Evolutionary conservation across 2,329 filamentous ascomycete genomes (phyloP), one percentile per base, ranked within the genome.

Genomic region (Fusarium concolor): DNA sequence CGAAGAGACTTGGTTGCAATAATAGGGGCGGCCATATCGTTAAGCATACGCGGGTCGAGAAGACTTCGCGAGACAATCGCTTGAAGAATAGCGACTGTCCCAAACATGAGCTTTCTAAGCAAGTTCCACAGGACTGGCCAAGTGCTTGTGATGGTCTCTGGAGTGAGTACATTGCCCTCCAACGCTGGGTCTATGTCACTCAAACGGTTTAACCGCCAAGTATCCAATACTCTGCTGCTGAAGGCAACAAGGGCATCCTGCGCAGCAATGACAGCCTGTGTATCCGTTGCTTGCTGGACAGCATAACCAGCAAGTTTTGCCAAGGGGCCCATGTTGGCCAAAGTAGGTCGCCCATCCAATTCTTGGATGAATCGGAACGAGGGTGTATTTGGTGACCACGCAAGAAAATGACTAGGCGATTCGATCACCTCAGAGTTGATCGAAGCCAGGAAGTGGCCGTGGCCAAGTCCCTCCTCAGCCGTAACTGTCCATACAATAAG

Each of bases 121-220:
- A 95, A 78, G 67, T 89, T 89, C 91, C 92, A 95, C 7, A 97
- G 82, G 29, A 86, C 81, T 1, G 91, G 90, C 75, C 91, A 87
- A 0, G 93, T 93, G 18, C 79, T 87, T 63, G 87, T 84, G 35
- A 89, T 76, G 0, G 92, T 90, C 56, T 92, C 88, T 1, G 87
- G 83, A 22, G 89, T 87, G 9, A 97, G 79, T 52, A 84, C 86
- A 10, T 85, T 79, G 4, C 79, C 76, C 72, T 96, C 92, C 54
- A 92, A 87, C 0, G 89, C 86, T 12, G 84, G 78, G 68, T 96
- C 93, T 38, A 96, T 82, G 47, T 87, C 85, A 2, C 92, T 93
- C 38, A 97, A 82, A 55, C 90, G 90, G 75, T 88, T 92, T 62
- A 88, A 86, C 33, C 88, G 86, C 94, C 94, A 97, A 62, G 90